Percentiles rank a stretch among this genome's conserved stretches.
phyloP scores from a whole-genome alignment of 371 early-diverging fungal species.

The Actinomucor elegans region DNA sequence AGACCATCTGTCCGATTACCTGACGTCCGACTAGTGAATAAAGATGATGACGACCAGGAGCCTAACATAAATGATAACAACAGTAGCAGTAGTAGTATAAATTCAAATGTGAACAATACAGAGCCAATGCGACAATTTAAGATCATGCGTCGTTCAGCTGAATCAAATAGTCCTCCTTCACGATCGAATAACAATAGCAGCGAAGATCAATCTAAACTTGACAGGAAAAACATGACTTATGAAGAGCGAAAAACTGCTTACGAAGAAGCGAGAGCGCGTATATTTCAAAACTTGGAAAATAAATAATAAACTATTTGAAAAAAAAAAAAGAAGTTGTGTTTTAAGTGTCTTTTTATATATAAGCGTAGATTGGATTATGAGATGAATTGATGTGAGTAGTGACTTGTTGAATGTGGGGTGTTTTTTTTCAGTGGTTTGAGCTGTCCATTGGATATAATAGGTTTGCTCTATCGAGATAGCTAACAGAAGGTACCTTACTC shows the following conservation, averaged over 20 bases:
- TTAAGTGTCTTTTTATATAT: not conserved
- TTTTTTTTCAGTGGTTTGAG: no score
- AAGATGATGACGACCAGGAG: conserved; percentile 7
- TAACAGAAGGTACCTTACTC: no score
- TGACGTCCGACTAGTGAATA: conserved; percentile 41
- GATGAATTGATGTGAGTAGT: no score
- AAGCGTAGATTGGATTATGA: not conserved
- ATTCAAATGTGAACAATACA: not conserved
- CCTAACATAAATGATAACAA: not conserved
- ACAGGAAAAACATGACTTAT: conserved; percentile 57
- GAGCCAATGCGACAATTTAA: conserved; percentile 34
- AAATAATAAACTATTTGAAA: conserved; percentile 2
- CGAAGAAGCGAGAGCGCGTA: conserved; percentile 76
- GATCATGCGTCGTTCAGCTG: conserved; percentile 52
- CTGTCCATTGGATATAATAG: no score
- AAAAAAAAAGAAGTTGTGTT: not conserved
- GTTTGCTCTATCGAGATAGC: no score
- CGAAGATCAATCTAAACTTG: conserved; percentile 20
- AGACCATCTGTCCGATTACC: conserved; percentile 55
- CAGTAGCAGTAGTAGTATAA: not conserved
- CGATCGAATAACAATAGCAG: not conserved
- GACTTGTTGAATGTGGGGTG: no score
- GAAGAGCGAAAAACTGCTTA: conserved; percentile 77
- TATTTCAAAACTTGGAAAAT: conserved; percentile 61
- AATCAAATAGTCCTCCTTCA: conserved; percentile 16